These are phyloP conservation scores for Oryza nivara DNA, from an alignment of 176 grass and related monocot genomes.

Conservation along the genomic window DNA sequence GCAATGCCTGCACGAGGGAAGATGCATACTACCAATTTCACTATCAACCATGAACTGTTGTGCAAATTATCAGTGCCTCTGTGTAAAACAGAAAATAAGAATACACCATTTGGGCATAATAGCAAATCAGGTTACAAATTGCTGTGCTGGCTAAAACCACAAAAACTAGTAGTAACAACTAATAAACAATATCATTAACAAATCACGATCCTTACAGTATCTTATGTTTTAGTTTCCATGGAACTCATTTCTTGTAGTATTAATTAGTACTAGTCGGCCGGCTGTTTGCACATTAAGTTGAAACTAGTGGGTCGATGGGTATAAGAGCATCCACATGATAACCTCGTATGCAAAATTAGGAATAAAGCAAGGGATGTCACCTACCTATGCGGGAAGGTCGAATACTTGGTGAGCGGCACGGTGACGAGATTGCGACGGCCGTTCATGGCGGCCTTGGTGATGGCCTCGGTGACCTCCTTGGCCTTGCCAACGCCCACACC, in stretches of 20 bases:
- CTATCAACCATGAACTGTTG: not conserved
- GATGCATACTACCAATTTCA: not conserved
- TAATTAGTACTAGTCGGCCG: not conserved
- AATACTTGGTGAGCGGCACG: conserved; percentile 86
- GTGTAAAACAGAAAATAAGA: not conserved
- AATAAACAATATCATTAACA: not conserved
- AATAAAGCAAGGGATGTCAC: conserved; percentile 5
- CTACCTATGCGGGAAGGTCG: conserved; percentile 93
- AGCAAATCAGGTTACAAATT: not conserved
- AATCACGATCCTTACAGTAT: not conserved
- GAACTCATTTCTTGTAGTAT: not conserved
- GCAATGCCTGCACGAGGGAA: too few species aligned
- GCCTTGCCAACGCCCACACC: conserved; percentile 91
- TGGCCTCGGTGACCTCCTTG: conserved; percentile 76
- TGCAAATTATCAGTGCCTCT: not conserved
- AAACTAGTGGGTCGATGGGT: not conserved
- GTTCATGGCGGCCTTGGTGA: conserved; percentile 75
- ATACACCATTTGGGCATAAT: not conserved
- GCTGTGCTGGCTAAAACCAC: not conserved
- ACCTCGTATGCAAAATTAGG: conserved; percentile 9
- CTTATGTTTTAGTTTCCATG: not conserved
- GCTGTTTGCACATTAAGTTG: not conserved
- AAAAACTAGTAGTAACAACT: not conserved
- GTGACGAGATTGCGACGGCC: conserved; percentile 79
- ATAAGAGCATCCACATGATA: not conserved